A percentile compares a stretch with the other conserved stretches of the same genome.
These are phyloP conservation scores for Aspergillus biplanus DNA, from an alignment of 495 filamentous ascomycete genomes.

Conservation along the genomic window DNA sequence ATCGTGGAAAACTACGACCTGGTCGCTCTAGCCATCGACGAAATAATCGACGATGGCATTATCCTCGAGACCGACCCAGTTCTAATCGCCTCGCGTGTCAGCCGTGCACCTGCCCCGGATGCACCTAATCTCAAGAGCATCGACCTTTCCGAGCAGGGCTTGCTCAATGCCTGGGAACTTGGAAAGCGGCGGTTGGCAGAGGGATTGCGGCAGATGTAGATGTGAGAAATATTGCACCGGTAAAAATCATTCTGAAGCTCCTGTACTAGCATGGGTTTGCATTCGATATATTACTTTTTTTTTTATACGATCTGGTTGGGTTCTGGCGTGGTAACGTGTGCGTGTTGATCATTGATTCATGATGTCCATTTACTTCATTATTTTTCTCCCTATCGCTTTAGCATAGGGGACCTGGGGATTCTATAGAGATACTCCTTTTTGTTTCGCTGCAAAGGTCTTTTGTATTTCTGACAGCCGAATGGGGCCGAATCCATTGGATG, in stretches of 20 bases:
- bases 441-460: slow-evolving; percentile 13
- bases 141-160: slow-evolving; percentile 92
- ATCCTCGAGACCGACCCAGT: slow-evolving; percentile 96
- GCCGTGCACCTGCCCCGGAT: slow-evolving; percentile 89
- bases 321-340: slow-evolving; percentile 45
- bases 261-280: slow-evolving; percentile 30
- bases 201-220: slow-evolving; percentile 76
- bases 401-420: slow-evolving; percentile 21
- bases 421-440: slow-evolving; percentile 34
- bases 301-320: slow-evolving; percentile 44
- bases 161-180: slow-evolving; percentile 94
- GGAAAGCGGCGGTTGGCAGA: slow-evolving; percentile 91
- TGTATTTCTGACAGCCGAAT: neutral
- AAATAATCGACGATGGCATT: slow-evolving; percentile 95
- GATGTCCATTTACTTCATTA: slow-evolving; percentile 23
- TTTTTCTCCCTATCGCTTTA: slow-evolving; percentile 19
- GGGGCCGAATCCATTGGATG: neutral
- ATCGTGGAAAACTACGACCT: slow-evolving; percentile 97
- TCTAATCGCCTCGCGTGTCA: slow-evolving; percentile 86
- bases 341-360: slow-evolving; percentile 27
- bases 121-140: slow-evolving; percentile 85
- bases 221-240: slow-evolving; percentile 3
- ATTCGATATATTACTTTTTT: slow-evolving; percentile 30
- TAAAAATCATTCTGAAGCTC: slow-evolving; percentile 14
- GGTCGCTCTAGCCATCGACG: slow-evolving; percentile 89